These are phyloP conservation scores for Metschnikowia lochheadii DNA, from an alignment of 805 yeast genomes.

Conservation along the genomic window DNA sequence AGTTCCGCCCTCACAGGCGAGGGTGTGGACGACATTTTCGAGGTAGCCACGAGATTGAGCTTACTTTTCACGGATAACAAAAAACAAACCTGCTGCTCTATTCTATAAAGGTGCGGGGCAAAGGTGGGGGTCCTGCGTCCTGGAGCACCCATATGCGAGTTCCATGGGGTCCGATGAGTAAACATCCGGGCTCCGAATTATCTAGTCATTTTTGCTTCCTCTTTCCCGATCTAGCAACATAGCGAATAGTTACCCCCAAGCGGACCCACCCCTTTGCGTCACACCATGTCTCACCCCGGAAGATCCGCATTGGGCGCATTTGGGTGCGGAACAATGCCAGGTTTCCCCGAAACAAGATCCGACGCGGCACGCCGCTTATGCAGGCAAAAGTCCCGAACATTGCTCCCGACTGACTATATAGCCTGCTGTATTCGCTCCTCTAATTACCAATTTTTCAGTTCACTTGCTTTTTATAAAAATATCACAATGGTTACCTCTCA, in stretches of 20 bases:
- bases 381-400: slow-evolving; percentile 3
- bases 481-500: slow-evolving; percentile 14
- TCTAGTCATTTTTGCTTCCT: neutral
- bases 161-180: neutral
- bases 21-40: slow-evolving; percentile 92
- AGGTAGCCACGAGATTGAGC: slow-evolving; percentile 83
- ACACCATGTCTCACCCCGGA: neutral
- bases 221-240: neutral
- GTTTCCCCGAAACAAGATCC: slow-evolving; percentile 5
- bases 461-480: neutral
- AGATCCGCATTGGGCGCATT: neutral
- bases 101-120: slow-evolving; percentile 19
- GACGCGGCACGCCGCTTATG: slow-evolving; percentile 3
- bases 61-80: slow-evolving; percentile 40
- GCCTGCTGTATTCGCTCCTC: neutral
- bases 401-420: slow-evolving; percentile 6
- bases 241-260: neutral
- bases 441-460: neutral
- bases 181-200: neutral
- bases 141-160: neutral
- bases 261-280: neutral
- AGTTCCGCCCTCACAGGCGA: slow-evolving; percentile 92
- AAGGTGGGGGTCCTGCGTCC: slow-evolving; percentile 1
- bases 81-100: slow-evolving; percentile 31
- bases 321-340: slow-evolving; percentile 3